phyloP scores from a whole-genome alignment of 1,139 yeast species.

The Lodderomyces oxycetoniae region DNA sequence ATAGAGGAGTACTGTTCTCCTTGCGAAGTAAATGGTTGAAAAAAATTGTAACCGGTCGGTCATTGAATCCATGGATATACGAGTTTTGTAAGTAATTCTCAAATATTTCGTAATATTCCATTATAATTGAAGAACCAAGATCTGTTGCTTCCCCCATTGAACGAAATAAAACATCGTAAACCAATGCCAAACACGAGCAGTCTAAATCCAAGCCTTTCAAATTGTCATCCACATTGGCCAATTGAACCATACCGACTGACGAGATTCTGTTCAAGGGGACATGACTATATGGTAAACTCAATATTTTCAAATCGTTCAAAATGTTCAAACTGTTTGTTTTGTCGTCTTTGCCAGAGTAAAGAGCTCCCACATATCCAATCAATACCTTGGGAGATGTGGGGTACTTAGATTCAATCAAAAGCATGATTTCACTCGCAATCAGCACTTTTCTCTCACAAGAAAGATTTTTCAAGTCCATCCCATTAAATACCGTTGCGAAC shows the following conservation, averaged over 20 bases:
- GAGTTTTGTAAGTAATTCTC: background rate
- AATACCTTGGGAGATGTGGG: conserved; percentile 32
- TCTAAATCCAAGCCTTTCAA: conserved; percentile 25
- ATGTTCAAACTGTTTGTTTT: conserved; percentile 15
- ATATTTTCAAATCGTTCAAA: conserved; percentile 24
- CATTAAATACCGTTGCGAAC: conserved; percentile 33
- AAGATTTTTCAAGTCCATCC: conserved; percentile 24
- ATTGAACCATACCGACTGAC: conserved; percentile 17
- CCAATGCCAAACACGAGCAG: conserved; percentile 21
- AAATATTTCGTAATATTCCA: conserved; percentile 15
- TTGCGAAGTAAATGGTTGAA: conserved; percentile 5
- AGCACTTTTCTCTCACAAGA: conserved; percentile 1
- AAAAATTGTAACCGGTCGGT: conserved; percentile 15
- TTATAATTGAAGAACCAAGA: conserved; percentile 15
- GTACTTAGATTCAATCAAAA: conserved; percentile 28
- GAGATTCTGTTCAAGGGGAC: conserved; percentile 15
- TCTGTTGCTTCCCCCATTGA: conserved; percentile 11
- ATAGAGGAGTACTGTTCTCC: conserved; percentile 5
- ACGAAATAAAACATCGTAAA: conserved; percentile 25
- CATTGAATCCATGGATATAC: background rate
- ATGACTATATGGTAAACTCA: conserved; percentile 21
- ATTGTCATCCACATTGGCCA: conserved; percentile 30
- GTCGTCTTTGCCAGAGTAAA: conserved; percentile 17
- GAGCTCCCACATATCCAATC: conserved; percentile 34
- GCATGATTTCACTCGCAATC: conserved; percentile 30